Evolutionary conservation across 352 stramenopile genomes (phyloP).

Genomic region (Phytopythium cucurbitacearum): DNA sequence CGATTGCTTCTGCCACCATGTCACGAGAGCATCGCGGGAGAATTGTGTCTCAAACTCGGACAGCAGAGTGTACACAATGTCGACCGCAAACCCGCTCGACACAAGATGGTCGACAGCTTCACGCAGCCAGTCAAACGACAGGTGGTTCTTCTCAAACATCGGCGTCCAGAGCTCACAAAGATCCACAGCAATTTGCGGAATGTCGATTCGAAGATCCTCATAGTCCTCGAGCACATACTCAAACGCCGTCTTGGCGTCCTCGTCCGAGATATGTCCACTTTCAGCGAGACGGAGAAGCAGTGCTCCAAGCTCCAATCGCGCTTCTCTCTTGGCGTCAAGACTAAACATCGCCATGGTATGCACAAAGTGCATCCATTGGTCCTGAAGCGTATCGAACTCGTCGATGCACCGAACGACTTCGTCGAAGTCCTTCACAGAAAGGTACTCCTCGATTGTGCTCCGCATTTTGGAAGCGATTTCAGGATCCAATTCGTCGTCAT

Average conservation of each 20-base stretch:
- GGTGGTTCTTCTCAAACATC: constrained; percentile 47
- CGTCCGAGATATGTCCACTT: constrained; percentile 30
- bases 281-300: constrained; percentile 41
- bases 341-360: constrained; percentile 39
- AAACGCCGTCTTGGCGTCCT: constrained; percentile 54
- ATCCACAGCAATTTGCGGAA: constrained; percentile 55
- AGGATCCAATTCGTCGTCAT: constrained; percentile 55
- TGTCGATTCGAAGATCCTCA: constrained; percentile 70
- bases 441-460: constrained; percentile 72
- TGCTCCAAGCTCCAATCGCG: constrained; percentile 38
- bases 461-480: constrained; percentile 62
- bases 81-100: constrained; percentile 32
- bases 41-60: constrained; percentile 19
- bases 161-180: constrained; percentile 53
- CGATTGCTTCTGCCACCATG: constrained; percentile 52
- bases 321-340: constrained; percentile 44
- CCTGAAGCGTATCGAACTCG: constrained; percentile 37
- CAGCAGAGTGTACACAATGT: constrained; percentile 49
- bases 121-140: constrained; percentile 50
- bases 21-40: constrained; percentile 29
- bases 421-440: constrained; percentile 66
- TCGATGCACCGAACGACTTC: constrained; percentile 77
- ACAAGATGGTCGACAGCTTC: constrained; percentile 38
- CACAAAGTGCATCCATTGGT: constrained; percentile 69
- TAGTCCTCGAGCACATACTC: constrained; percentile 61